Conservation (phyloP, 176 grass and related monocot species). For the Carex parvula region DNA sequence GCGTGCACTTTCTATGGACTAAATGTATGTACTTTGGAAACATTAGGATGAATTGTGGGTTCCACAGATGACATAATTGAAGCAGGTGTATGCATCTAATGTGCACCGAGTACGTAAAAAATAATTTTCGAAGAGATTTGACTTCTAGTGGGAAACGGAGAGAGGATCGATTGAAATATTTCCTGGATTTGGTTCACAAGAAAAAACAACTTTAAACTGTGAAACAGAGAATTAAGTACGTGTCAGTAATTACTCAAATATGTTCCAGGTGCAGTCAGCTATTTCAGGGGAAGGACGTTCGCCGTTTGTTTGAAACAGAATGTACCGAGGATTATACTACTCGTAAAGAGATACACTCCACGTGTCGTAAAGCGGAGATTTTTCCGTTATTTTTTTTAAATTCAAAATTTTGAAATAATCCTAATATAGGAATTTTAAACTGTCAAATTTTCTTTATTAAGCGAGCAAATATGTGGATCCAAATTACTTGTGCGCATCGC, state of each 20-base stretch:
- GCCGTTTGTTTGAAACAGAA: slow-evolving; percentile 25
- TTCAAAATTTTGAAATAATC: neutral
- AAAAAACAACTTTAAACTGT: neutral
- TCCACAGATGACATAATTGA: too few species aligned
- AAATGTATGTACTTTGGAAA: neutral
- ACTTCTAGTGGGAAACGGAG: neutral
- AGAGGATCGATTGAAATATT: neutral
- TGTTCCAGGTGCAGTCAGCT: neutral
- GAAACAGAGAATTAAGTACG: neutral
- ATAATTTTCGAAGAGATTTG: neutral
- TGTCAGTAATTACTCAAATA: neutral
- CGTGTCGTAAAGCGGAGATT: neutral
- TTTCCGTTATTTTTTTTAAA: neutral
- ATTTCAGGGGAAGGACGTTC: neutral
- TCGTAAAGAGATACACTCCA: neutral
- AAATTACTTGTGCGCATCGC: neutral
- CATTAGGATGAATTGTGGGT: neutral
- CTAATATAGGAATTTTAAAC: neutral
- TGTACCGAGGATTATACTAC: slow-evolving; percentile 25
- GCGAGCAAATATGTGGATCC: neutral
- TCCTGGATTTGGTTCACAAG: neutral
- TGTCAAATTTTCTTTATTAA: neutral
- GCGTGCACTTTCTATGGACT: neutral
- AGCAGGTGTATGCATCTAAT: neutral
- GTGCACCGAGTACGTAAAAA: neutral